Percentiles rank a stretch among this genome's conserved stretches.
These are phyloP conservation scores for Zanthoxylum bungeanum DNA, from an alignment of 345 rosid species.

Conservation along the genomic window DNA sequence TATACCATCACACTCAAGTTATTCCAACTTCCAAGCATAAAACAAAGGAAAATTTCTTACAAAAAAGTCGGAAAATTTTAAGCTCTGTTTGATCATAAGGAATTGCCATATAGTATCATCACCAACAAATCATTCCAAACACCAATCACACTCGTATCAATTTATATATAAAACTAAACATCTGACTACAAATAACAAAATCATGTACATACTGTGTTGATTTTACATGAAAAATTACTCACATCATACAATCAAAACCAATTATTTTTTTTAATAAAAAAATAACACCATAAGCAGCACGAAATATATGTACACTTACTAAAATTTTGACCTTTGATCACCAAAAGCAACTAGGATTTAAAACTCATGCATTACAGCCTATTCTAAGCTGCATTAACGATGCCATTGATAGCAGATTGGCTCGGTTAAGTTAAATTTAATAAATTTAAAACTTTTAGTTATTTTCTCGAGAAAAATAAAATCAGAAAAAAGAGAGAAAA, in stretches of 20 bases:
- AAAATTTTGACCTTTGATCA: background rate
- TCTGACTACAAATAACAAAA: background rate
- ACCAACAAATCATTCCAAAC: background rate
- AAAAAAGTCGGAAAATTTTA: too few relatives aligned
- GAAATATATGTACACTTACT: background rate
- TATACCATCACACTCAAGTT: conserved; percentile 10
- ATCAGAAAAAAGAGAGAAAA: conserved; percentile 6
- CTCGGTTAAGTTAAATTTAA: background rate
- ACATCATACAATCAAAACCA: background rate
- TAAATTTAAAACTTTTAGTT: background rate
- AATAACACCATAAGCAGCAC: background rate
- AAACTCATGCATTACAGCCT: background rate
- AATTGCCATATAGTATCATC: background rate
- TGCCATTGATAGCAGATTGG: background rate
- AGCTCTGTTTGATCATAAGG: background rate
- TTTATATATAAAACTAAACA: background rate
- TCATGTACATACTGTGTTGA: background rate
- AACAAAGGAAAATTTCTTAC: too few relatives aligned
- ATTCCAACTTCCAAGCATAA: too few relatives aligned
- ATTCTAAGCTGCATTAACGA: background rate
- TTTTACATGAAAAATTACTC: background rate
- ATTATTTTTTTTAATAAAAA: background rate
- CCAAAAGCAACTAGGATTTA: background rate
- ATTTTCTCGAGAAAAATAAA: conserved; percentile 10
- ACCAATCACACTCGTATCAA: background rate